Evolutionary conservation across 306 rosid species (phyloP).

Genomic region (Ceratonia siliqua): DNA sequence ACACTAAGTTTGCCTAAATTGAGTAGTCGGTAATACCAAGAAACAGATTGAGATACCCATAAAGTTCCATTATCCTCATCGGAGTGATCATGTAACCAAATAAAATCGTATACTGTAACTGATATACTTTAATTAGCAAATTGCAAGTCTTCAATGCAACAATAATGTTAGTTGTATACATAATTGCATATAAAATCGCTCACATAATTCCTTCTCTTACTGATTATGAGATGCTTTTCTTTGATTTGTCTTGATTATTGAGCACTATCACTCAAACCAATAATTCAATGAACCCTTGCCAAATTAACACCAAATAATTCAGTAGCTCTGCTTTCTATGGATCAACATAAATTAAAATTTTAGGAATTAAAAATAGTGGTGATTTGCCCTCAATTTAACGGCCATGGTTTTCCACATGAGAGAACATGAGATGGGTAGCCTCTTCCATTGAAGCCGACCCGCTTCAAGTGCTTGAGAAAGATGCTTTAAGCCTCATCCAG

Average conservation of each 20-base stretch:
- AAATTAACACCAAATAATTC: neutral
- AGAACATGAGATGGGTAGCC: conserved; percentile 33
- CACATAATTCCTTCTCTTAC: neutral
- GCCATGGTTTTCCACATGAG: conserved; percentile 60
- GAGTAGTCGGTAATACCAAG: neutral
- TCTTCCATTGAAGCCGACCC: conserved; percentile 9
- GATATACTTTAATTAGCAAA: neutral
- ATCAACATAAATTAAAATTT: neutral
- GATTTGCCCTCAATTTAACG: conserved; percentile 58
- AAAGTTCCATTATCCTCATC: neutral
- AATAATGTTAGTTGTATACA: neutral
- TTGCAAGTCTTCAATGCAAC: neutral
- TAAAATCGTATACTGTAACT: neutral
- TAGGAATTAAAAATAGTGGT: neutral
- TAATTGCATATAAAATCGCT: neutral
- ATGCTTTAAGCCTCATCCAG: conserved; percentile 18
- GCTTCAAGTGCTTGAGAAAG: conserved; percentile 43
- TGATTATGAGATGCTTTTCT: neutral
- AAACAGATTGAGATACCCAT: neutral
- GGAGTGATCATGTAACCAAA: neutral
- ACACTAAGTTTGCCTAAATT: neutral
- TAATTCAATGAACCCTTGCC: neutral
- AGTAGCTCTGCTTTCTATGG: neutral
- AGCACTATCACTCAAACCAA: neutral
- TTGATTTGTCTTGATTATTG: neutral